phyloP scores from a whole-genome alignment of 306 rosid genomes.

The Ormosia emarginata region DNA sequence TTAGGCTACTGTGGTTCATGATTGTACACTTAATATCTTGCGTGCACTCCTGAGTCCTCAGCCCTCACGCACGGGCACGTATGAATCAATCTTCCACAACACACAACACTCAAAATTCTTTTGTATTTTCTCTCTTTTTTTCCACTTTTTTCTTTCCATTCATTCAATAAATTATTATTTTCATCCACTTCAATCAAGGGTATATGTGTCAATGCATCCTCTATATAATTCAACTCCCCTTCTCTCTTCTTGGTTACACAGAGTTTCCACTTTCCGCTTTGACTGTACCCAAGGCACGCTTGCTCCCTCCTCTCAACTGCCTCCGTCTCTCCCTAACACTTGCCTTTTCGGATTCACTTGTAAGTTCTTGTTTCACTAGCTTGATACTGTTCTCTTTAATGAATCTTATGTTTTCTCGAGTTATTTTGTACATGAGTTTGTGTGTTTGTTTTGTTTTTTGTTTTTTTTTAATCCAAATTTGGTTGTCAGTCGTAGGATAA shows the following conservation, averaged over 20 bases:
- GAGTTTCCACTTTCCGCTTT: conserved; percentile 38
- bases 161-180: not conserved
- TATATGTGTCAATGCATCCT: conserved; percentile 44
- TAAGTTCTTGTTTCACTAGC: conserved; percentile 12
- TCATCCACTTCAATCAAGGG: conserved; percentile 38
- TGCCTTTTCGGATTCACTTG: not conserved
- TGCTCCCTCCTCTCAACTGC: conserved; percentile 31
- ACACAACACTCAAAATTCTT: not conserved
- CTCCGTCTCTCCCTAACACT: not conserved
- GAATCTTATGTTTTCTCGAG: not conserved
- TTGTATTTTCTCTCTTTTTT: not conserved
- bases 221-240: conserved; percentile 65
- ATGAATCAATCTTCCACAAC: conserved; percentile 29
- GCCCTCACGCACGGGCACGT: conserved; percentile 45
- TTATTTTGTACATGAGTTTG: not conserved
- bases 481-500: not conserved
- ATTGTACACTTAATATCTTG: conserved; percentile 61
- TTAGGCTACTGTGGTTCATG: conserved; percentile 36
- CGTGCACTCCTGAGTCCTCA: conserved; percentile 54
- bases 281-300: conserved; percentile 55
- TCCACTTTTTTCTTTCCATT: not conserved
- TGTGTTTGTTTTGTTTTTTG: not conserved
- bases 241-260: conserved; percentile 31
- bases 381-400: not conserved
- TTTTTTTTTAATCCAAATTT: not conserved